Base-by-base conservation (phyloP, 768 basidiomycete species). In the Albatrellus ellisii region DNA sequence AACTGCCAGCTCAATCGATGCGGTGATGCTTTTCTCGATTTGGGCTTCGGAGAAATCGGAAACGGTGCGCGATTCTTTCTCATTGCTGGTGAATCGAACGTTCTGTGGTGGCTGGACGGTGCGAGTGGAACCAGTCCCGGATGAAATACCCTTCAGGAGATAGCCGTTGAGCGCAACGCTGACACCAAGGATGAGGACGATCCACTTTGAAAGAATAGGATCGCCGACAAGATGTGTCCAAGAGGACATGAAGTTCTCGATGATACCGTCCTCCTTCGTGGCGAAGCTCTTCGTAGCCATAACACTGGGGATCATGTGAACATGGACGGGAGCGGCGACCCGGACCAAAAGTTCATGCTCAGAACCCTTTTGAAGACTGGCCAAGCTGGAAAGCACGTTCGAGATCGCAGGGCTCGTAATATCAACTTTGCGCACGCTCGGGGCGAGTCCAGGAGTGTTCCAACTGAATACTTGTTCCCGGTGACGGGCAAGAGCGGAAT, bases 151-250 rank as follows among this genome's bases (percentile, higher is more conserved):
- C 60, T 89, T 92, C 45, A 99, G 72, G 12, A 97, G 69, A 56
- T 88, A 97, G 3, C 91, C 92, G 48, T 99, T 99, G 44, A 99
- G 67, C 43, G 79, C 73, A 44, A 97, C 82, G 45, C 81, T 85
- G 46, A 94, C 71, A 2, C 78, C 83, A 18, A 99, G 74, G 12
- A 85, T 69, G 43, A 87, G 70, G 37, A 97, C 86, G 56, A 98
- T 91, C 84, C 88, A 92, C 64, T 98, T 98, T 53, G 76, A 80
- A 47, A 98, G 63, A 39, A 97, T 75, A 1, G 94, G 94, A 55
- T 99, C 94, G 27, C 90, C 90, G 39, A 97, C 89, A 49, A 97
- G 77, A 11, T 67, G 64, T 7, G 88, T 87, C 92, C 92, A 97
- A 3, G 75, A 71, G 32, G 75, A 75, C 84, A 95, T 86, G 67